phyloP scores from a whole-genome alignment of 371 early-diverging fungal genomes.

The Circinella minor region DNA sequence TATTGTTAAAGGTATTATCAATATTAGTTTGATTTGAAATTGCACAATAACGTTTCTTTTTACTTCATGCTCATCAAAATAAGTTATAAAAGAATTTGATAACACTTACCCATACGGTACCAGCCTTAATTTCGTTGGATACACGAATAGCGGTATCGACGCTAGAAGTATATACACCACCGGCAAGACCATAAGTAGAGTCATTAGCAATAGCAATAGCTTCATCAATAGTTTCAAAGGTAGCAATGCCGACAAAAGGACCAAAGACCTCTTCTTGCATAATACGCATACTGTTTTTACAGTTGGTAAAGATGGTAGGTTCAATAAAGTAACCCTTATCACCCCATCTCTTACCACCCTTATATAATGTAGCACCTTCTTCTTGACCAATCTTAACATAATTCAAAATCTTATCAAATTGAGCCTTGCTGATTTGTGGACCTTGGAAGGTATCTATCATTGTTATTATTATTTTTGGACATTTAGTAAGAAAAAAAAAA shows the following conservation, averaged over 20 bases:
- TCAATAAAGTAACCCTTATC: constrained; percentile 77
- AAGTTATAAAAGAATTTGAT: neutral
- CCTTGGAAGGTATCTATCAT: constrained; percentile 63
- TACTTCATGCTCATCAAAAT: no score
- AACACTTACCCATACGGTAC: constrained; percentile 63
- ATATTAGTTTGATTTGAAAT: neutral
- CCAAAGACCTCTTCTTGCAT: constrained; percentile 93
- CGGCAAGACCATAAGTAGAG: constrained; percentile 84
- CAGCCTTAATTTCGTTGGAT: constrained; percentile 72
- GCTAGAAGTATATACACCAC: constrained; percentile 81
- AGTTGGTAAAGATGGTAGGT: constrained; percentile 81
- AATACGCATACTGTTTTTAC: constrained; percentile 67
- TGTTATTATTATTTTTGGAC: no score
- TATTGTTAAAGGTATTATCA: neutral
- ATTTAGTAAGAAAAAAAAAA: no score
- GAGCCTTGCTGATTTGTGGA: constrained; percentile 76
- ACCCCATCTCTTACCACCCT: constrained; percentile 73
- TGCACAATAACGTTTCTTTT: neutral
- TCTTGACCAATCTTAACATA: constrained; percentile 67
- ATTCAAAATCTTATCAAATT: constrained; percentile 75
- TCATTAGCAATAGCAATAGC: constrained; percentile 80
- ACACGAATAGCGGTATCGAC: constrained; percentile 67
- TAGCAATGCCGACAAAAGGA: constrained; percentile 84
- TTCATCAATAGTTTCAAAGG: constrained; percentile 81
- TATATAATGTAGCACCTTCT: constrained; percentile 63